Evolutionary conservation across 2,329 filamentous ascomycete genomes (phyloP).

Genomic region (Fusarium sp.): DNA sequence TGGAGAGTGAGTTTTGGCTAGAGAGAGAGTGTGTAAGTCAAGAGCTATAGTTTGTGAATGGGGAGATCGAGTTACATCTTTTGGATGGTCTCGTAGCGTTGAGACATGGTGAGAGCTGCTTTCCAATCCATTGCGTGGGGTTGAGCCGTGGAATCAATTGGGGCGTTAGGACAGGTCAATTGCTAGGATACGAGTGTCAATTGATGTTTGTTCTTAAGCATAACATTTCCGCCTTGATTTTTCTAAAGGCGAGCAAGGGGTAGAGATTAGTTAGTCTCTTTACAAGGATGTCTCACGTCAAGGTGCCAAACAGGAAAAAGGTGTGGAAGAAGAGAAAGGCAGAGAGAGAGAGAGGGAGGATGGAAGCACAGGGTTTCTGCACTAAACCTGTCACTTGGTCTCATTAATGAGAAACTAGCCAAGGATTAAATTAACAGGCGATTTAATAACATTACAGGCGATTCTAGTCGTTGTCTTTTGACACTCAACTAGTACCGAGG

Average conservation of each 20-base stretch:
- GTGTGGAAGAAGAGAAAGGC: neutral
- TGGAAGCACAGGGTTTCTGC: neutral
- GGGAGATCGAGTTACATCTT: conserved; percentile 48
- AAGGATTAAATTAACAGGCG: neutral
- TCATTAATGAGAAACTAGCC: neutral
- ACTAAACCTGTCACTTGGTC: too few species aligned
- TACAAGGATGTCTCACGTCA: conserved; percentile 23
- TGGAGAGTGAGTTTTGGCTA: conserved; percentile 47
- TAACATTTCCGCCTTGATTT: conserved; percentile 6
- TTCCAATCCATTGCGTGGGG: conserved; percentile 55
- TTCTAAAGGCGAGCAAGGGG: conserved; percentile 3
- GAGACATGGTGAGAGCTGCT: conserved; percentile 61
- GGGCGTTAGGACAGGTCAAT: conserved; percentile 6
- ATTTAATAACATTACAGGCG: neutral
- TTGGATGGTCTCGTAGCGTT: conserved; percentile 70
- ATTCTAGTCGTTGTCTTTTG: neutral
- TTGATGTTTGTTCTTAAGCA: neutral
- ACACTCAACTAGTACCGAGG: conserved; percentile 8
- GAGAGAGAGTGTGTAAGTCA: conserved; percentile 15
- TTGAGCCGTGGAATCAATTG: conserved; percentile 17
- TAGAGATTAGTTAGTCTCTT: neutral
- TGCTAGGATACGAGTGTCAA: neutral
- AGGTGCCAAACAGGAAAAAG: conserved; percentile 8
- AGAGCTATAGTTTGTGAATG: neutral
- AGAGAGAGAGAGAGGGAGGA: conserved; percentile 19